phyloP scores from a whole-genome alignment of 371 early-diverging fungal genomes.

The Mucor velutinosus region DNA sequence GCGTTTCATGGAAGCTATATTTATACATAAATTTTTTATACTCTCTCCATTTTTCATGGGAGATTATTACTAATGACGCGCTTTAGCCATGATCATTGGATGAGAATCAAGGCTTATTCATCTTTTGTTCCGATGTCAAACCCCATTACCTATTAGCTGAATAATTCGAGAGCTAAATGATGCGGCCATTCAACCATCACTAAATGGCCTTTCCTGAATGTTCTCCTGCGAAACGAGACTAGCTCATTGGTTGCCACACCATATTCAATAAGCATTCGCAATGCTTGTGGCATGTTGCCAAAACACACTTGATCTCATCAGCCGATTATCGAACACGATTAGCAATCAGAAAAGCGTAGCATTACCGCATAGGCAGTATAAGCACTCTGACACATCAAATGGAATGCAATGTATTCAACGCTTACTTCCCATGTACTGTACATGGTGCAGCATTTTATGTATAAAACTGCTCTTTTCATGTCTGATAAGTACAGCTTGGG shows the following conservation, averaged over 20 bases:
- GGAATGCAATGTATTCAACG: neutral
- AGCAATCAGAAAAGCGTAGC: neutral
- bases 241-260: neutral
- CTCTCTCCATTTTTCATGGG: conserved; percentile 7
- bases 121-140: neutral
- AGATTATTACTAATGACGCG: conserved; percentile 7
- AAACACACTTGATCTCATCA: neutral
- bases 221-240: neutral
- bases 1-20: conserved; percentile 1
- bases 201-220: neutral
- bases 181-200: neutral
- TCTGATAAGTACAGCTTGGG: neutral
- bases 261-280: neutral
- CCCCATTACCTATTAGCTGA: neutral
- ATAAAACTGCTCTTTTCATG: too few relatives aligned
- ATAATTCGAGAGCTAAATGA: neutral
- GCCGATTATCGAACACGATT: neutral
- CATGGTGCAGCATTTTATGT: too few relatives aligned
- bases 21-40: conserved; percentile 18
- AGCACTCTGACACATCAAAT: neutral
- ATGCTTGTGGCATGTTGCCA: neutral
- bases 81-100: conserved; percentile 3
- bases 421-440: too few relatives aligned
- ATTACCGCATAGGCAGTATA: neutral
- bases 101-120: neutral